Evolutionary conservation across 2,329 filamentous ascomycete genomes (phyloP), one percentile per base, ranked within the genome.

Genomic region (Ascochyta viciae-villosae): DNA sequence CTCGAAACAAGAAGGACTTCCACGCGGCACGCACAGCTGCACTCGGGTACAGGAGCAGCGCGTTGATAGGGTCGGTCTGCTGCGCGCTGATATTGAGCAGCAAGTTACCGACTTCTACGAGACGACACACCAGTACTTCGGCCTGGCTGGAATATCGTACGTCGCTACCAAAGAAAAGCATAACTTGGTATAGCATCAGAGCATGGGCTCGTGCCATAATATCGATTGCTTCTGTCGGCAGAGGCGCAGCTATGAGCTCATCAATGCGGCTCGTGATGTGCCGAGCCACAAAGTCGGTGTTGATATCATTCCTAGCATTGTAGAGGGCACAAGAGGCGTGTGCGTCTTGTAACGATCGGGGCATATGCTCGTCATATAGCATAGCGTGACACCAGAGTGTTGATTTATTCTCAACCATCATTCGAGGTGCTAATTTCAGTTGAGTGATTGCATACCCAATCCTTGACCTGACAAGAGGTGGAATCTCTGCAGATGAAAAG

Each of bases 301-400:
- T 87, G 16, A 66, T 62, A 0, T 75, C 58, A 42, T 81, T 86
- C 58, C 80, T 83, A 9, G 80, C 74, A 39, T 81, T 71, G 61
- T 83, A 84, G 0, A 87, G 69, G 1, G 82, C 82, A 63, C 83
- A 86, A 24, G 80, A 78, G 4, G 83, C 78, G 56, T 82, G 74
- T 0, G 81, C 83, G 59, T 86, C 83, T 74, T 85, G 80, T 63
- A 86, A 79, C 0, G 68, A 74, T 27, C 71, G 71, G 1, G 84
- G 84, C 82, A 86, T 84, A 8, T 66, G 52, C 2, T 81, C 75
- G n/a, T 73, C 73, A 55, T 84, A 86, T 0, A 87, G 72, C n/a
- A 74, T 66, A 0, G 74, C 73, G 58, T 87, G 84, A 27, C 75
- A 79, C 84, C 84, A 87, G 0, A 82, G 81, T 0, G 82, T 83